Percentiles rank a stretch among this genome's conserved stretches.
Conservation (phyloP, 768 basidiomycete species). For the Suillus subaureus region DNA sequence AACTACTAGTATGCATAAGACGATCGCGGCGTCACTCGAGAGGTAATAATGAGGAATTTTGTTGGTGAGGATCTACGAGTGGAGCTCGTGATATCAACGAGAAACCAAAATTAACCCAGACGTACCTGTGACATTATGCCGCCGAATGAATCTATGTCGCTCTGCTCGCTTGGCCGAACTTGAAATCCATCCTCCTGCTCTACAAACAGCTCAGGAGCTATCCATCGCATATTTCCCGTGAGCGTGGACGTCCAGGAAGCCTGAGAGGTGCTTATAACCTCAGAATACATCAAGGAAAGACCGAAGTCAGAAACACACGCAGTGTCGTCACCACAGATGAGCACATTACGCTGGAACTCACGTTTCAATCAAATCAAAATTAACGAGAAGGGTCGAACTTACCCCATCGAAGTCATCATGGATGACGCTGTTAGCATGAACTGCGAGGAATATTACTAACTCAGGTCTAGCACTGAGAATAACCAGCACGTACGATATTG, state of each 20-base stretch:
- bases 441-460: neutral
- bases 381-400: conserved; percentile 2
- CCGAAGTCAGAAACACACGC: conserved; percentile 42
- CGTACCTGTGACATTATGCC: conserved; percentile 34
- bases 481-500: conserved; percentile 16
- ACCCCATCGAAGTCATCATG: conserved; percentile 53
- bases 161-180: conserved; percentile 20
- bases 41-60: neutral
- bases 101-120: conserved; percentile 10
- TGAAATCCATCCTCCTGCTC: conserved; percentile 28
- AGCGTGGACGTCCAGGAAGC: conserved; percentile 31
- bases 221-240: conserved; percentile 52
- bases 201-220: conserved; percentile 43
- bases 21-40: neutral
- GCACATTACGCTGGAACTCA: conserved; percentile 33
- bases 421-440: conserved; percentile 30
- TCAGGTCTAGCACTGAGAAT: neutral
- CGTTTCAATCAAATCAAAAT: neutral
- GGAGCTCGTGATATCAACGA: conserved; percentile 20
- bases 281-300: conserved; percentile 32
- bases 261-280: conserved; percentile 22
- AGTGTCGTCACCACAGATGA: conserved; percentile 33
- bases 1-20: neutral
- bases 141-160: conserved; percentile 49
- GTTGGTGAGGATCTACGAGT: neutral